Percentiles rank a stretch among this genome's conserved stretches.
These are phyloP conservation scores for Aspergillus neotritici DNA, from an alignment of 2,329 filamentous ascomycete species.

Conservation along the genomic window DNA sequence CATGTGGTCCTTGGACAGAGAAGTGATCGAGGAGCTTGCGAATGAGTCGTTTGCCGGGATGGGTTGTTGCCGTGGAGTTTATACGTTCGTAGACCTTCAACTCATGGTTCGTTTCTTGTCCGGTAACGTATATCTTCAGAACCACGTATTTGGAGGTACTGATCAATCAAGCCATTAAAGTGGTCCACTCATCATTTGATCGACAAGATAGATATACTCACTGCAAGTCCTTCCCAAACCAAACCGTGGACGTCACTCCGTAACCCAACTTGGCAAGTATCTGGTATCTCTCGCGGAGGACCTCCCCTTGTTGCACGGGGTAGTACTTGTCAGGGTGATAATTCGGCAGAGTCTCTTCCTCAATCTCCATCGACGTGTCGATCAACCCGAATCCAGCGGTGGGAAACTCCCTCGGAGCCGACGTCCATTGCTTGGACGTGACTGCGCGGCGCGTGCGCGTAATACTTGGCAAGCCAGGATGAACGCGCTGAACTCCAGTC, in stretches of 20 bases:
- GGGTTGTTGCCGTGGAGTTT: conserved; percentile 10
- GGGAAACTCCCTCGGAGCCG: conserved; percentile 5
- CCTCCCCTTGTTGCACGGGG: conserved; percentile 13
- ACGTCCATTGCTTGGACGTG: conserved; percentile 3
- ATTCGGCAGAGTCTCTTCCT: conserved; percentile 16
- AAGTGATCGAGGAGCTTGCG: conserved; percentile 18
- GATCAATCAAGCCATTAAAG: too few relatives aligned
- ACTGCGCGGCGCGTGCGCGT: too few relatives aligned
- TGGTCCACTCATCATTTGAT: not conserved
- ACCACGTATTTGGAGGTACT: conserved; percentile 12
- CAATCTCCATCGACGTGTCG: conserved; percentile 9
- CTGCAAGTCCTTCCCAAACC: conserved; percentile 17
- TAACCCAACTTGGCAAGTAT: conserved; percentile 23
- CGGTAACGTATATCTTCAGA: conserved; percentile 15
- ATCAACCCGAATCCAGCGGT: conserved; percentile 6
- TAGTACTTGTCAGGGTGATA: conserved; percentile 17
- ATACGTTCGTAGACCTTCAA: conserved; percentile 15
- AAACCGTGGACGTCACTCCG: conserved; percentile 23
- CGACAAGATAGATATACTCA: not conserved
- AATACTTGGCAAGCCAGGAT: too few relatives aligned
- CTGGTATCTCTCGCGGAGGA: conserved; percentile 20
- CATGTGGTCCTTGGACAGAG: conserved; percentile 11
- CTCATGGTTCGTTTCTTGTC: conserved; percentile 9
- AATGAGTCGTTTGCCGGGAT: conserved; percentile 13
- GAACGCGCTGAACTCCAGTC: too few relatives aligned